phyloP scores from a whole-genome alignment of 805 yeast genomes.

The Cyberlindnera petersonii region DNA sequence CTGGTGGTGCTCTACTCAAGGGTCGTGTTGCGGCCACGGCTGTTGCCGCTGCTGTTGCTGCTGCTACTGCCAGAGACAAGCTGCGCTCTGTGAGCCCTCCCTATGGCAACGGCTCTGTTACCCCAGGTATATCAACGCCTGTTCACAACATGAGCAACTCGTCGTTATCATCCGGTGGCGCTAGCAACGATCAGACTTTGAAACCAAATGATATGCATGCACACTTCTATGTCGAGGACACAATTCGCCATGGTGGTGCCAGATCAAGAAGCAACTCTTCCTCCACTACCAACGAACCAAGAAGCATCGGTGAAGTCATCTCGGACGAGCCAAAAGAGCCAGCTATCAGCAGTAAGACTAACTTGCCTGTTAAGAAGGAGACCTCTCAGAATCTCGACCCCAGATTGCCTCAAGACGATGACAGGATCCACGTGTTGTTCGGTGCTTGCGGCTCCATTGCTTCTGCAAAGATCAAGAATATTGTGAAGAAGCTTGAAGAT shows the following conservation, averaged over 20 bases:
- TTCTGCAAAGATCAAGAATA: slow-evolving; percentile 70
- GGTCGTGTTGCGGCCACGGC: slow-evolving; percentile 37
- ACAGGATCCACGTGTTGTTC: slow-evolving; percentile 76
- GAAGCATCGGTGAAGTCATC: slow-evolving; percentile 11
- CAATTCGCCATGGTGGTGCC: slow-evolving; percentile 46
- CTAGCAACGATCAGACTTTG: slow-evolving; percentile 7
- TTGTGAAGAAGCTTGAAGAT: slow-evolving; percentile 77
- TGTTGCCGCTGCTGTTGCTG: slow-evolving; percentile 38
- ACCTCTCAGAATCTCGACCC: slow-evolving; percentile 54
- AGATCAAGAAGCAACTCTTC: slow-evolving; percentile 31
- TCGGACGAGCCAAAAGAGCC: slow-evolving; percentile 9
- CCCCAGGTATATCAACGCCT: slow-evolving; percentile 4
- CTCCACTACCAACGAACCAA: slow-evolving; percentile 19
- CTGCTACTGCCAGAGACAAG: slow-evolving; percentile 33
- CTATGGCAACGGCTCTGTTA: background rate
- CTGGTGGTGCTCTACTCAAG: slow-evolving; percentile 44
- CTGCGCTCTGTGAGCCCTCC: slow-evolving; percentile 18
- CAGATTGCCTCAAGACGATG: slow-evolving; percentile 74
- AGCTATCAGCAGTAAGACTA: background rate
- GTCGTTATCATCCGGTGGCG: slow-evolving; percentile 19
- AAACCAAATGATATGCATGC: slow-evolving; percentile 57
- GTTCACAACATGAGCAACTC: slow-evolving; percentile 19
- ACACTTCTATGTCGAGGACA: slow-evolving; percentile 69
- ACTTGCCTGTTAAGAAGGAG: slow-evolving; percentile 28
- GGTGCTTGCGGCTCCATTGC: slow-evolving; percentile 92